Evolutionary conservation across 768 basidiomycete genomes (phyloP), one percentile per base, ranked within the genome.

Genomic region (Agrocybe pediades): DNA sequence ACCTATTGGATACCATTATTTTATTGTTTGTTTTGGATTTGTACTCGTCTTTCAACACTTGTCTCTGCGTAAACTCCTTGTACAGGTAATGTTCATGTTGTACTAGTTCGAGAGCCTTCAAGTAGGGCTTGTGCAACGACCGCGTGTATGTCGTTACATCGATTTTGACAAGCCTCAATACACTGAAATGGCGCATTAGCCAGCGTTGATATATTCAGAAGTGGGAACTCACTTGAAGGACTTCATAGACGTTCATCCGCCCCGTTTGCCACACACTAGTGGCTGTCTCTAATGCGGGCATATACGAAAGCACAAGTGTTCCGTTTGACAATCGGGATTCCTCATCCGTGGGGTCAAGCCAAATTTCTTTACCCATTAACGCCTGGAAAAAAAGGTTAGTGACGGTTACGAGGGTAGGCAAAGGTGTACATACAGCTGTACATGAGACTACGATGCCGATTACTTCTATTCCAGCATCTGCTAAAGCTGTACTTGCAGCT

Each of bases 391-490:
- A 54, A 60, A 17, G 9, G 33, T 17, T 8, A 36, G 6, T 27
- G n/a, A 13, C 26, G 20, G 7, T 41, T 19, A 16, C 9, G 44
- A 46, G 33, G 33, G 43, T 4, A 13, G 4, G 21, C 68, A 13
- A 3, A 7, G 23, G 25, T 8, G 7, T 15, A 56, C 85, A 58
- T 60, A 93, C 93, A 26, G 87, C 87, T 24, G 90, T 81, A 60
- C 90, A 92, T 0, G 95, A 89, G 15, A 86, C 78, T 4, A 95
- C 95, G 13, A 99, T 76, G 2, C 94, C 97, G 36, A 87, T 69
- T 81, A 98, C 85, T 60, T 96, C 92, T 43, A 98, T 87, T 2
- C 95, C 94, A 13, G 96, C 95, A 66, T 96, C 87, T 8, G 93
- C 94, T 3, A 98, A 78, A 7, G 97, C 95, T 1, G 92, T 84